These are phyloP conservation scores for Bonia amplexicaulis DNA, from an alignment of 176 grass and related monocot species.

Conservation along the genomic window DNA sequence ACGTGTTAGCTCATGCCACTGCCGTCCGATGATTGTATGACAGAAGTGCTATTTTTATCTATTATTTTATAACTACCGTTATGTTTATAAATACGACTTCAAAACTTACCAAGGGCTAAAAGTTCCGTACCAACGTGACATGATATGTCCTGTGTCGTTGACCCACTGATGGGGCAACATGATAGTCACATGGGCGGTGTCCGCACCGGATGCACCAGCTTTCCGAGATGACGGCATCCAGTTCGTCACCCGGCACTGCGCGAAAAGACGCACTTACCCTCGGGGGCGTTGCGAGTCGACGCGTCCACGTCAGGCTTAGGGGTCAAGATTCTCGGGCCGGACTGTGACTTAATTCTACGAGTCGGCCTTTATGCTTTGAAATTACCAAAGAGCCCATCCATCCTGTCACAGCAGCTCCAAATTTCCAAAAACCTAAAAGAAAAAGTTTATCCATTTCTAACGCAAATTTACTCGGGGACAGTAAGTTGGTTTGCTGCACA, in stretches of 20 bases:
- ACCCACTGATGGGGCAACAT: neutral
- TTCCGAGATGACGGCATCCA: constrained; percentile 40
- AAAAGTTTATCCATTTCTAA: neutral
- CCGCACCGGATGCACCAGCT: constrained; percentile 18
- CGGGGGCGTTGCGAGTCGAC: neutral
- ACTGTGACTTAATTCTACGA: constrained; percentile 14
- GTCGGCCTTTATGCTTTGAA: neutral
- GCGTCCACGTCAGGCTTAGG: constrained; percentile 19
- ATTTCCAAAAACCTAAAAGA: neutral
- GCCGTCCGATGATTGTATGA: too few species aligned
- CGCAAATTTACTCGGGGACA: neutral
- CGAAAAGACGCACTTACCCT: constrained; percentile 16
- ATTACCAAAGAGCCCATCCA: constrained; percentile 12
- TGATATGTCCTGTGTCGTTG: neutral
- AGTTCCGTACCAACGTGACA: neutral
- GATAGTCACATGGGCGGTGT: neutral
- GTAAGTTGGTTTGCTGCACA: neutral
- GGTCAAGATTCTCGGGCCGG: constrained; percentile 21
- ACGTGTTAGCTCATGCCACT: too few species aligned
- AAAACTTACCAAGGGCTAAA: too few species aligned
- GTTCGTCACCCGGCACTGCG: constrained; percentile 34
- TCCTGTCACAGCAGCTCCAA: neutral
- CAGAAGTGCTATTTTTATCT: too few species aligned
- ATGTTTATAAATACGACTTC: too few species aligned
- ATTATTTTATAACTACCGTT: too few species aligned